These are phyloP conservation scores for Catunica adiposa DNA, from an alignment of 2,329 filamentous ascomycete genomes.

Conservation along the genomic window DNA sequence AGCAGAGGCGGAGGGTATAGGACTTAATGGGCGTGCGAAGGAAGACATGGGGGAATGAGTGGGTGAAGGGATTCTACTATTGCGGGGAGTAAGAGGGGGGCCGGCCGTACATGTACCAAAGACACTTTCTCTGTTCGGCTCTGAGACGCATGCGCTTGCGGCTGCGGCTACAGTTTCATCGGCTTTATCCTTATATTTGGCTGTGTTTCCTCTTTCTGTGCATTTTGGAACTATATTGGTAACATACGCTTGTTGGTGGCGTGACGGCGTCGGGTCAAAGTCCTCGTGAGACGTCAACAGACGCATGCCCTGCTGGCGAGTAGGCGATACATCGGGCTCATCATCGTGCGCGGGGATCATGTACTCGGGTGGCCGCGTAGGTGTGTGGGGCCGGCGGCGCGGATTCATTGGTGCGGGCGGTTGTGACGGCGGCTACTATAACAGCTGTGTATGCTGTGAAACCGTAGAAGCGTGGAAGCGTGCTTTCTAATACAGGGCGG, in stretches of 20 bases:
- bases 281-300: constrained; percentile 48
- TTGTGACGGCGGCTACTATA: background rate
- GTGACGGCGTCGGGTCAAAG: constrained; percentile 19
- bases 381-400: constrained; percentile 19
- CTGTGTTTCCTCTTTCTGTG: background rate
- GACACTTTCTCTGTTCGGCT: background rate
- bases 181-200: background rate
- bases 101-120: background rate
- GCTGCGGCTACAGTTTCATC: background rate
- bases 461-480: background rate
- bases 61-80: background rate
- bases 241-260: constrained; percentile 36
- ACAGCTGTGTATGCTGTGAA: constrained; percentile 4
- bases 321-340: constrained; percentile 27
- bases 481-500: background rate
- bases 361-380: constrained; percentile 40
- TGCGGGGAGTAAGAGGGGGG: background rate
- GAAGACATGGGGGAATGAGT: background rate
- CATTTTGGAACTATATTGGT: background rate
- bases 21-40: background rate
- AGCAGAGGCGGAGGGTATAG: background rate
- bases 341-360: constrained; percentile 40
- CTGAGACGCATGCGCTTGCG: background rate
- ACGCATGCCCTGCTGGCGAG: constrained; percentile 38
- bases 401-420: constrained; percentile 10